phyloP scores from a whole-genome alignment of 2,329 filamentous ascomycete species.

The Saccharata proteae region DNA sequence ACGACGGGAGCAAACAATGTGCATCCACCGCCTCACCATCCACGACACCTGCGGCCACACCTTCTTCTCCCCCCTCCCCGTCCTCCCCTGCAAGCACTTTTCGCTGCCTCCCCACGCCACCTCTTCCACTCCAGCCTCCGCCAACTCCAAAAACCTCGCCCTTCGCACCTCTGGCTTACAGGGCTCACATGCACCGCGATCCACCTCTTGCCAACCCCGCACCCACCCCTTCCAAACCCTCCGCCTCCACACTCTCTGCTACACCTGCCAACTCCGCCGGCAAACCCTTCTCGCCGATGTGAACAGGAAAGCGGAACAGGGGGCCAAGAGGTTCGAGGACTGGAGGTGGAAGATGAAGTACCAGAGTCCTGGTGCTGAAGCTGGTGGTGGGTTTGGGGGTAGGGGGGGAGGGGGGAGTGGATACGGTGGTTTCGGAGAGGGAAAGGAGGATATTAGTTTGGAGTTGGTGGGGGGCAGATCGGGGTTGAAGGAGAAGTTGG shows the following conservation, averaged over 20 bases:
- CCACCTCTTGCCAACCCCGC: conserved; percentile 2
- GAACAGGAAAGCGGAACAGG: conserved; percentile 1
- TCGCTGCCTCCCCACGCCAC: conserved; percentile 1
- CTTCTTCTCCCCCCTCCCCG: conserved; percentile 19
- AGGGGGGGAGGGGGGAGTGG: conserved; percentile 2
- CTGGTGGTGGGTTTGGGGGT: conserved; percentile 13
- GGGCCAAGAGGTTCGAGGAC: conserved; percentile 22
- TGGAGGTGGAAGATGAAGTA: conserved; percentile 32
- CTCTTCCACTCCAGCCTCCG: background rate
- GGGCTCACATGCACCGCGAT: background rate
- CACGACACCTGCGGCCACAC: conserved; percentile 32
- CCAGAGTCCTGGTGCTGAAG: conserved; percentile 17
- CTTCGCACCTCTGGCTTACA: conserved; percentile 3
- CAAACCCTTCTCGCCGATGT: conserved; percentile 13
- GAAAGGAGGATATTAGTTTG: conserved; percentile 2
- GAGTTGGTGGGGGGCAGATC: conserved; percentile 1
- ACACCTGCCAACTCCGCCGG: conserved; percentile 17
- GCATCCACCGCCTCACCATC: conserved; percentile 30
- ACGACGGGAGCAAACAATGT: conserved; percentile 28
- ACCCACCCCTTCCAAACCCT: conserved; percentile 25
- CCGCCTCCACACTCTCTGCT: conserved; percentile 22
- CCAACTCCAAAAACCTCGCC: too few species aligned
- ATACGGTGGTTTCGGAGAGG: background rate
- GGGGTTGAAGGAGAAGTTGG: conserved; percentile 5
- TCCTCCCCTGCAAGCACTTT: conserved; percentile 22